phyloP scores from a whole-genome alignment of 23 red algal species.

The Gracilariopsis chorda region DNA sequence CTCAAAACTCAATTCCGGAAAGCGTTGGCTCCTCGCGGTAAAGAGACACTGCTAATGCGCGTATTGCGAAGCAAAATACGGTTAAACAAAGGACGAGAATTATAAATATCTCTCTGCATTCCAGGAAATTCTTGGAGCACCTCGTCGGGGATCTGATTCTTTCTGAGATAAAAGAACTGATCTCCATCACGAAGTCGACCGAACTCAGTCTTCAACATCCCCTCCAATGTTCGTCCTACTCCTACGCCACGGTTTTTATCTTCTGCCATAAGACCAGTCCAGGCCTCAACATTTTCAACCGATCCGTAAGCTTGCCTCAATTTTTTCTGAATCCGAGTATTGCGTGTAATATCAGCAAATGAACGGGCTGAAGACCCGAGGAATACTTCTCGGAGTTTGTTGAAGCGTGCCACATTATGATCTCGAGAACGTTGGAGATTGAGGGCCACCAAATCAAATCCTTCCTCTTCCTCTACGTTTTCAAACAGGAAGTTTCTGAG shows the following conservation, averaged over 20 bases:
- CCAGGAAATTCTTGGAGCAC: neutral
- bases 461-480: neutral
- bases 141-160: neutral
- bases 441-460: slow-evolving; percentile 42
- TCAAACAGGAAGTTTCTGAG: slow-evolving; percentile 43
- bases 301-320: slow-evolving; percentile 14
- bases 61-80: neutral
- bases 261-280: slow-evolving; percentile 48
- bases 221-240: slow-evolving; percentile 4
- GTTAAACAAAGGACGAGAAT: neutral
- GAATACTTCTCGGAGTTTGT: slow-evolving; percentile 26
- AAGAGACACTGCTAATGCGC: neutral
- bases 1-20: neutral
- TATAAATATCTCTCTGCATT: neutral
- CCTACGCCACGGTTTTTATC: neutral
- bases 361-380: neutral
- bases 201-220: slow-evolving; percentile 28
- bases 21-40: neutral
- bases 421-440: slow-evolving; percentile 45
- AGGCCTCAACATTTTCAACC: slow-evolving; percentile 47
- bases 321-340: neutral
- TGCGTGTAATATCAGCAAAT: slow-evolving; percentile 34
- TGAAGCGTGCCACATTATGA: neutral
- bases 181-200: slow-evolving; percentile 50
- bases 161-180: slow-evolving; percentile 50